phyloP scores from a whole-genome alignment of 1,284 basidiomycete species.

The Ganoderma meredithae region DNA sequence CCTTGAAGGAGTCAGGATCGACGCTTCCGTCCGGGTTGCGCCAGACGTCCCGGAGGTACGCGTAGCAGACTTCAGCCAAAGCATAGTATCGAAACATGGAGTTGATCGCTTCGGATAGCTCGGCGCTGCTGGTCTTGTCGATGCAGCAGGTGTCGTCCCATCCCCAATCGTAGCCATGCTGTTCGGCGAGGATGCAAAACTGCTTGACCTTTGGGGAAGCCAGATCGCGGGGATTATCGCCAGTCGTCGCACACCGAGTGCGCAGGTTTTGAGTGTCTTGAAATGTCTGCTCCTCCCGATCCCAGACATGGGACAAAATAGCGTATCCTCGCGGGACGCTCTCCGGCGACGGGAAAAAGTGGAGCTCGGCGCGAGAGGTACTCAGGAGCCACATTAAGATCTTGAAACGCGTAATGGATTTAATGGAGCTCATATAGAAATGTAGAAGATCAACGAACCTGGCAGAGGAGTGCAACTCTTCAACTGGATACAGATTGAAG shows the following conservation, averaged over 20 bases:
- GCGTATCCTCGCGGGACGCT: conserved; percentile 9
- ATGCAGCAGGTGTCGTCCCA: conserved; percentile 1
- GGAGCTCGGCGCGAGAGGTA: conserved; percentile 5
- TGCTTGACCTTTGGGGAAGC: conserved; percentile 1
- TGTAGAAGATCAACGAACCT: not conserved
- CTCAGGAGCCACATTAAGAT: conserved; percentile 11
- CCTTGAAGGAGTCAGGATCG: not conserved
- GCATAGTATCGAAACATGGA: conserved; percentile 3
- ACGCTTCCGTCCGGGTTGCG: not conserved
- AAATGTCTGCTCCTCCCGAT: conserved; percentile 10
- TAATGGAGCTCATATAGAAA: not conserved
- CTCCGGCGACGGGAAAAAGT: conserved; percentile 7
- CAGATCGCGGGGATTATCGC: not conserved
- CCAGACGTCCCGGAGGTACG: not conserved
- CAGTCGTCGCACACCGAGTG: not conserved
- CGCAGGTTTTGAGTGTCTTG: conserved; percentile 7
- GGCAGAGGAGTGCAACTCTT: not conserved
- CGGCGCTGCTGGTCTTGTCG: conserved; percentile 1
- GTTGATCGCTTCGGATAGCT: conserved; percentile 1
- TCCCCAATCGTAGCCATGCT: not conserved
- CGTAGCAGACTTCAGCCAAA: not conserved
- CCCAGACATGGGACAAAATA: conserved; percentile 15
- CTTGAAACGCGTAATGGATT: not conserved
- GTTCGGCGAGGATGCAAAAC: conserved; percentile 2
- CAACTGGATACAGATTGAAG: too few relatives aligned